Conservation (phyloP, 306 rosid species). For the Vigna unguiculata region DNA sequence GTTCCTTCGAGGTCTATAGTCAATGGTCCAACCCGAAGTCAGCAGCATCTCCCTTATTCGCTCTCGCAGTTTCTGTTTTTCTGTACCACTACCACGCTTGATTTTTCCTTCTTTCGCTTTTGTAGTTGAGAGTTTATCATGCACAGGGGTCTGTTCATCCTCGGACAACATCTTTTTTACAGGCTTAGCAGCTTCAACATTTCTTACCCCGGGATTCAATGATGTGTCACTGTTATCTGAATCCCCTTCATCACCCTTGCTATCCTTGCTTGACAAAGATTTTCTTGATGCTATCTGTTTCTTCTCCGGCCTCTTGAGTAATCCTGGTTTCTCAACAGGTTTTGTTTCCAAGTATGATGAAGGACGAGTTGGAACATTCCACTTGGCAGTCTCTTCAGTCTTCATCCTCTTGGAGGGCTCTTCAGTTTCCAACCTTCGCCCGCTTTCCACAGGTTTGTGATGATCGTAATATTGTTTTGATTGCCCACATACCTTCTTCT, state of each 20-base stretch:
- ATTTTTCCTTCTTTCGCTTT: slow-evolving; percentile 66
- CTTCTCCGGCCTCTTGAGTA: slow-evolving; percentile 54
- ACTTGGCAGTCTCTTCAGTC: slow-evolving; percentile 55
- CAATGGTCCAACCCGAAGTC: slow-evolving; percentile 82
- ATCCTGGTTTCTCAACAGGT: slow-evolving; percentile 49
- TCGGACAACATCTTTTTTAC: slow-evolving; percentile 53
- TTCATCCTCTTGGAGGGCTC: slow-evolving; percentile 53
- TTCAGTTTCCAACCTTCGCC: slow-evolving; percentile 54
- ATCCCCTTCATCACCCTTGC: slow-evolving; percentile 56
- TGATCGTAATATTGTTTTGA: slow-evolving; percentile 50
- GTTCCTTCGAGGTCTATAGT: slow-evolving; percentile 91
- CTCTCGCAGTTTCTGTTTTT: slow-evolving; percentile 89
- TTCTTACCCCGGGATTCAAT: slow-evolving; percentile 56
- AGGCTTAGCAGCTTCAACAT: slow-evolving; percentile 50
- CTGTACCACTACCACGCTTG: slow-evolving; percentile 87
- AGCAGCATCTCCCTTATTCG: slow-evolving; percentile 77
- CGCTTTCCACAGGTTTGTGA: slow-evolving; percentile 54
- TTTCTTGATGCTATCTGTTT: slow-evolving; percentile 51
- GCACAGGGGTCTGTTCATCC: slow-evolving; percentile 59
- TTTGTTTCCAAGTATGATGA: slow-evolving; percentile 50
- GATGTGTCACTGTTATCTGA: slow-evolving; percentile 69
- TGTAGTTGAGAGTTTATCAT: slow-evolving; percentile 54
- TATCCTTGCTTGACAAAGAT: slow-evolving; percentile 57
- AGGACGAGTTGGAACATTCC: slow-evolving; percentile 50
- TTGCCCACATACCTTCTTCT: slow-evolving; percentile 53